phyloP scores from a whole-genome alignment of 495 filamentous ascomycete species.

The Penicillium coprophilum region DNA sequence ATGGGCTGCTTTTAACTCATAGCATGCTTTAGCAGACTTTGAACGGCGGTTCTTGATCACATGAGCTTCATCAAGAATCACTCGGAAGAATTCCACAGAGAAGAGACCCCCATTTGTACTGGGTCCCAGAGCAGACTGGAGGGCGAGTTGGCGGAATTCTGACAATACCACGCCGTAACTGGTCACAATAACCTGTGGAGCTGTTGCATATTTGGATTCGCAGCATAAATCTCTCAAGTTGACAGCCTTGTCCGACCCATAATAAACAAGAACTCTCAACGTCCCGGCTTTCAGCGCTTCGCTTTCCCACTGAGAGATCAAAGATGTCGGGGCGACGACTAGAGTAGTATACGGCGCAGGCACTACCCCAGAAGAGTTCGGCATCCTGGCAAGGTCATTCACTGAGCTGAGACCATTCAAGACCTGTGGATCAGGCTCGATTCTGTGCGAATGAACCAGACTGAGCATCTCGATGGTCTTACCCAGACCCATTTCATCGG shows the following conservation, averaged over 20 bases:
- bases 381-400: conserved; percentile 58
- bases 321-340: conserved; percentile 91
- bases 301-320: conserved; percentile 93
- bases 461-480: conserved; percentile 99
- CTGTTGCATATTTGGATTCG: conserved; percentile 63
- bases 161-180: conserved; percentile 91
- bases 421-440: conserved; percentile 50
- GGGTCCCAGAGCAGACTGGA: conserved; percentile 52
- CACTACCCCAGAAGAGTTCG: conserved; percentile 53
- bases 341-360: conserved; percentile 85
- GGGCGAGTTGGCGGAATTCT: conserved; percentile 73
- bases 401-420: conserved; percentile 41
- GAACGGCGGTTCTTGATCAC: conserved; percentile 86
- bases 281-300: conserved; percentile 86
- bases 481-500: conserved; percentile 88
- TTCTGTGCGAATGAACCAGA: conserved; percentile 78
- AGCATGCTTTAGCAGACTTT: conserved; percentile 92
- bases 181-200: conserved; percentile 91
- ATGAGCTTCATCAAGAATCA: conserved; percentile 96
- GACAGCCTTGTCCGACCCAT: conserved; percentile 76
- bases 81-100: conserved; percentile 85
- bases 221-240: conserved; percentile 78
- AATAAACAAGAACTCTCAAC: conserved; percentile 84
- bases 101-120: conserved; percentile 72
- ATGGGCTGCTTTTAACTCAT: conserved; percentile 78